Base-by-base conservation (phyloP, 129 eudicot genomes). In the Escallonia herrerae region DNA sequence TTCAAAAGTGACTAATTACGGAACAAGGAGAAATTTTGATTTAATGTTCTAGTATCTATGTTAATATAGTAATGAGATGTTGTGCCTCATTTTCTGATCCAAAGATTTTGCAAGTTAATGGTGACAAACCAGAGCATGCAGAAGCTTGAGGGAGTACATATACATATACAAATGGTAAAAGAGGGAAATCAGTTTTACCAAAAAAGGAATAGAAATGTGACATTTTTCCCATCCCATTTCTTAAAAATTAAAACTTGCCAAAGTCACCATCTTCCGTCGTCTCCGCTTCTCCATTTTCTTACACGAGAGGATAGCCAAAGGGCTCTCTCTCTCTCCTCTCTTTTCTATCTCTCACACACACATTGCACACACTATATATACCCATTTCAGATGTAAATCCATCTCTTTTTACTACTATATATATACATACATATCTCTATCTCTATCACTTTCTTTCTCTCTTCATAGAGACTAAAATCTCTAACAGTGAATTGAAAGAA, bases 281-380 rank as follows among this genome's bases (percentile, higher is more conserved):
- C 82, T 72, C 73, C 74, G 70, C 64, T 78, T 59, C 64, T 66
- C 22, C 74, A 62, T 51, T 71, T 22, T 82, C 80, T 79, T 62
- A 76, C 84, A 68, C 74, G 74, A 80, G 77, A 79, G 79, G 79
- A 67, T 74, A 79, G 74, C 83, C 85, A 80, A 81, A 75, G 69
- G 49, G 62, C 75, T 59, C 76, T 72, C 77, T 71, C 73, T 60
- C 75, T 14, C 58, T 11, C n/a, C 62, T 43, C 72, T 60, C 45
- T 64, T 47, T 55, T 58, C 62, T 63, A 74, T 63, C 77, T 66
- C 51, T 66, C 22, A 71, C 48, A 68, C 42, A 76, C 33, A 68
- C 61, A 76, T 55, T n/a, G 52, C 40, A 46, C 37, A 57, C 56
- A 51, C 65, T 49, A 40, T 72, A 22, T 22, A 22, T 63, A 67